phyloP scores from a whole-genome alignment of 2,329 filamentous ascomycete species.

The Pseudogymnoascus sp. region DNA sequence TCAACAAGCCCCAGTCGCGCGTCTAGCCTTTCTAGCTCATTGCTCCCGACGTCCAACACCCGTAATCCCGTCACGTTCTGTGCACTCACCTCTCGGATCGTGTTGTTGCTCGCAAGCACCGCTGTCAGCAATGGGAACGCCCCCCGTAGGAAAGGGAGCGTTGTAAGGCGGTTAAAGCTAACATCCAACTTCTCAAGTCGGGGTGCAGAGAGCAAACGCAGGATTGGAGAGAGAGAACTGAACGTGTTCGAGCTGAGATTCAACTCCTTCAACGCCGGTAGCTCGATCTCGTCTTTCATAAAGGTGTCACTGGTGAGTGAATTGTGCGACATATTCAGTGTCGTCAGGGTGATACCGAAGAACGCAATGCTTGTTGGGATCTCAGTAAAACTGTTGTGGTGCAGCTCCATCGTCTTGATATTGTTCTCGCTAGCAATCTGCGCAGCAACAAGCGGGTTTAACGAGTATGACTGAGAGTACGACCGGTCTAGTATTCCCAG shows the following conservation, averaged over 20 bases:
- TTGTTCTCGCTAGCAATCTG: conserved; percentile 44
- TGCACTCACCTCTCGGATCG: conserved; percentile 62
- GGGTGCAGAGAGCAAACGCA: conserved; percentile 61
- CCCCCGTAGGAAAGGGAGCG: conserved; percentile 57
- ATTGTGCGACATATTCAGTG: conserved; percentile 69
- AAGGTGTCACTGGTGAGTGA: conserved; percentile 57
- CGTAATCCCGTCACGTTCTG: conserved; percentile 66
- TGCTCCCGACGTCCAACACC: conserved; percentile 72
- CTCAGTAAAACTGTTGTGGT: conserved; percentile 64
- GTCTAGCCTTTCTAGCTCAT: conserved; percentile 75
- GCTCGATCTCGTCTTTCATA: conserved; percentile 55
- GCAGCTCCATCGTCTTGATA: conserved; percentile 54
- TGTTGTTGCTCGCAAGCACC: conserved; percentile 71
- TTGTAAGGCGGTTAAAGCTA: conserved; percentile 70
- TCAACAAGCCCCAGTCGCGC: conserved; percentile 69
- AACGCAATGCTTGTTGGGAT: conserved; percentile 64
- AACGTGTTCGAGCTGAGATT: conserved; percentile 69
- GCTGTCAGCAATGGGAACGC: conserved; percentile 63
- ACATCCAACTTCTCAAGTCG: conserved; percentile 69
- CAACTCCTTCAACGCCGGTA: conserved; percentile 69
- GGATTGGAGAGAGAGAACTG: conserved; percentile 58
- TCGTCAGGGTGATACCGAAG: conserved; percentile 61
- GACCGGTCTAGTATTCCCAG: conserved; percentile 59
- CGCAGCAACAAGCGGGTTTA: conserved; percentile 50
- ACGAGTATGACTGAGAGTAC: conserved; percentile 51